Base-by-base conservation (phyloP, 768 basidiomycete species). In the Rhizopogon vulgaris region DNA sequence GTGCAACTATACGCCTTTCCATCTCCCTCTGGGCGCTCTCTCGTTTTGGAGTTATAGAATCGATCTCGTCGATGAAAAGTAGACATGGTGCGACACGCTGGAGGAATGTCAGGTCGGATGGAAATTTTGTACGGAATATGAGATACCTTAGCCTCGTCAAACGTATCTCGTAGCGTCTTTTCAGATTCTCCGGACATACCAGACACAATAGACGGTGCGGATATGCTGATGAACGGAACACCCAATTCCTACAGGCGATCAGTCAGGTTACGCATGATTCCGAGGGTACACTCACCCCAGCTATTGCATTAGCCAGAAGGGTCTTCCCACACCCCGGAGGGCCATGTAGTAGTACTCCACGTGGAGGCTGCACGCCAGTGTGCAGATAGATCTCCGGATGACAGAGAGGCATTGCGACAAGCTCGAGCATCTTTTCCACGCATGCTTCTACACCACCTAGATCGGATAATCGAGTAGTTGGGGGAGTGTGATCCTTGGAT, bases 181-280 rank as follows among this genome's bases (percentile, higher is more conserved):
- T 99, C 96, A 0, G 92, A 94, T 68, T 99, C 96, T 41, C 96
- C 96, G 0, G 93, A 96, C 93, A 98, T 96, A 1, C 96, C 95
- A 2, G 90, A 94, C 7, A 99, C 93, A 53, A 99, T 87, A 0
- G 90, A 91, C 0, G 96, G 96, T 0, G 95, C 95, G 3, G 95
- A 95, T 54, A 99, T 84, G 47, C 74, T 89, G 57, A 99, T 94
- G 63, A 99, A 97, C 0, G 95, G 94, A 2, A 95, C 76, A 3
- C 84, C 87, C 3, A 97, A 78, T 74, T 97, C 94, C 94, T 96
- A 58, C 11, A 45, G 48, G 22, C 58, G 25, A 49, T 41, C 42
- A 24, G 32, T 8, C 30, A 36, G 8, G 3, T 37, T 36, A 4
- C 24, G 14, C 38, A 39, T 15, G 30, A n/a, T 18, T 15, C 34